phyloP scores from a whole-genome alignment of 768 basidiomycete genomes.

The Amanita molliuscula region DNA sequence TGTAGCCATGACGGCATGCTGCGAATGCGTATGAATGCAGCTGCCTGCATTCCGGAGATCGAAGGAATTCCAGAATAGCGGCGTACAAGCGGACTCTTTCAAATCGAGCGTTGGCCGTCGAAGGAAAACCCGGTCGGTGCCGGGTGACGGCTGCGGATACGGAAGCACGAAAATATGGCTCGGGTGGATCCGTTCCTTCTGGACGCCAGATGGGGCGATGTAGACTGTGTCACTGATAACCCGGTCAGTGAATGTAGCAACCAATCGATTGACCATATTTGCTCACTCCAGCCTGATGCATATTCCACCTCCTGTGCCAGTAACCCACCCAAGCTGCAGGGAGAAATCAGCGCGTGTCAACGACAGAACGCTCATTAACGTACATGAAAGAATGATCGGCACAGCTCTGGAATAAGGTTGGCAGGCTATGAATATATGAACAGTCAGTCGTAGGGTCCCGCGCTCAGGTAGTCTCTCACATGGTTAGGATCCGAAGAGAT shows the following conservation, averaged over 20 bases:
- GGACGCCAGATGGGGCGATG: conserved; percentile 84
- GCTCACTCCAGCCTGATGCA: conserved; percentile 60
- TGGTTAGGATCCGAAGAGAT: conserved; percentile 52
- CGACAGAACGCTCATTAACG: conserved; percentile 4
- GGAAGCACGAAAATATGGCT: conserved; percentile 84
- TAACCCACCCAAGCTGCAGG: conserved; percentile 74
- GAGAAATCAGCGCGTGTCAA: conserved; percentile 2
- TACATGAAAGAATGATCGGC: conserved; percentile 67
- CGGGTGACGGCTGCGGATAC: conserved; percentile 57
- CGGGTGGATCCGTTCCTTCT: conserved; percentile 80
- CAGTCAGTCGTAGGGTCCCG: conserved; percentile 3
- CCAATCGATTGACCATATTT: neutral
- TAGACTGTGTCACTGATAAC: conserved; percentile 58
- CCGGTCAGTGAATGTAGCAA: neutral
- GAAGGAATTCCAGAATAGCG: conserved; percentile 90
- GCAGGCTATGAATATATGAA: conserved; percentile 48
- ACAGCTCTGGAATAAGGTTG: conserved; percentile 84
- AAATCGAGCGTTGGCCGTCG: conserved; percentile 60
- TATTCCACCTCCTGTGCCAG: conserved; percentile 80
- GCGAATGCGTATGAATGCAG: conserved; percentile 88
- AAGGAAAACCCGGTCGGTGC: conserved; percentile 67
- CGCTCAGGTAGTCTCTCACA: conserved; percentile 25
- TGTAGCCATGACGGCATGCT: conserved; percentile 85
- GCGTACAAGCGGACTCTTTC: conserved; percentile 84
- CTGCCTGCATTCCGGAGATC: conserved; percentile 69